Percentiles rank a stretch among this genome's conserved stretches.
These are phyloP conservation scores for Rickenella mellea DNA, from an alignment of 768 basidiomycete species.

Conservation along the genomic window DNA sequence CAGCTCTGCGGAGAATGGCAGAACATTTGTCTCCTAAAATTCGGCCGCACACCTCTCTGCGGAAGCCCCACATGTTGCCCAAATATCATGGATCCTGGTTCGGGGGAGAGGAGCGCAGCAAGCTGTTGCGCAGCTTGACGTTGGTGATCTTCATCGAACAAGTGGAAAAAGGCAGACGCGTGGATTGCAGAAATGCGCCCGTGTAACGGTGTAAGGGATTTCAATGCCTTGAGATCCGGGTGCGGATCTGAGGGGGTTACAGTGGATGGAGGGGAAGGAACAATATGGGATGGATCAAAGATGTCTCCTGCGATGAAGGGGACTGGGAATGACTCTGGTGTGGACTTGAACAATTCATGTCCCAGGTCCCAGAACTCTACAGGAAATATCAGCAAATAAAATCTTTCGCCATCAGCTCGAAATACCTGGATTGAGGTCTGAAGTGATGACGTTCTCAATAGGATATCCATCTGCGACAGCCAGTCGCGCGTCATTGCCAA, in stretches of 20 bases:
- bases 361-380: conserved; percentile 55
- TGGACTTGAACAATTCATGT: conserved; percentile 49
- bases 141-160: conserved; percentile 20
- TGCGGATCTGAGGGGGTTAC: conserved; percentile 9
- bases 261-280: conserved; percentile 12
- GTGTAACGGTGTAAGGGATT: conserved; percentile 33
- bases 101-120: conserved; percentile 17
- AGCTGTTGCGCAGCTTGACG: conserved; percentile 14
- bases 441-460: conserved; percentile 24
- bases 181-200: conserved; percentile 41
- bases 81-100: conserved; percentile 20
- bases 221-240: conserved; percentile 22
- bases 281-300: conserved; percentile 36
- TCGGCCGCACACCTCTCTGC: conserved; percentile 7
- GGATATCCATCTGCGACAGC: conserved; percentile 35
- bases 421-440: conserved; percentile 29
- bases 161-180: conserved; percentile 37
- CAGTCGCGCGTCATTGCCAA: conserved; percentile 33
- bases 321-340: conserved; percentile 40
- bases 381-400: no score
- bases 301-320: conserved; percentile 47
- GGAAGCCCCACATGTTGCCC: conserved; percentile 16
- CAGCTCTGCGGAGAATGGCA: conserved; percentile 26
- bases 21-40: no score
- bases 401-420: neutral